Evolutionary conservation across 2,329 filamentous ascomycete genomes (phyloP).

Genomic region (Coniochaeta pulveracea): DNA sequence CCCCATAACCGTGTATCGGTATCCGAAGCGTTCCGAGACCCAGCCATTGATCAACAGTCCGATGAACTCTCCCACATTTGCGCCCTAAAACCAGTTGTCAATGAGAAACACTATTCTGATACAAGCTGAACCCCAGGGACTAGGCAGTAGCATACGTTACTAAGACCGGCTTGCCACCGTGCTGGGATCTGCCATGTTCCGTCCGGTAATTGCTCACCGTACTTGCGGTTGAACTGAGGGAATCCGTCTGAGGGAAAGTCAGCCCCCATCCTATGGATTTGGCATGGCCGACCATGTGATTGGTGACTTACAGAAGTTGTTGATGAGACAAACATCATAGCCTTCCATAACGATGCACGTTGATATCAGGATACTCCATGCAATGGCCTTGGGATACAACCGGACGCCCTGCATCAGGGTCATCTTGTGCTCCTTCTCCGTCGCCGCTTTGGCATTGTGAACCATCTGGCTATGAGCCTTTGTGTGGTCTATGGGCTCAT

Average conservation of each 20-base stretch:
- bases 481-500: constrained; percentile 8
- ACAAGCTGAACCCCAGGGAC: not conserved
- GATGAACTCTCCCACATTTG: constrained; percentile 51
- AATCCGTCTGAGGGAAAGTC: constrained; percentile 15
- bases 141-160: constrained; percentile 6
- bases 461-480: constrained; percentile 24
- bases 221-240: constrained; percentile 11
- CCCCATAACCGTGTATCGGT: constrained; percentile 50
- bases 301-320: constrained; percentile 58
- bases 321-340: constrained; percentile 71
- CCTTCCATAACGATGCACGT: constrained; percentile 89
- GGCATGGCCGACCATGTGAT: too few species aligned
- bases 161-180: constrained; percentile 24
- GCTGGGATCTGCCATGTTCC: constrained; percentile 19
- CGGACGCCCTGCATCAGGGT: constrained; percentile 64
- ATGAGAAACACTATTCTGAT: constrained; percentile 9
- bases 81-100: constrained; percentile 22
- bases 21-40: constrained; percentile 56
- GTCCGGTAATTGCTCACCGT: constrained; percentile 13
- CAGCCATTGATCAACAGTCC: constrained; percentile 56
- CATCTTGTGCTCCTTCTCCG: constrained; percentile 57
- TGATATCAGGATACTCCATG: constrained; percentile 77
- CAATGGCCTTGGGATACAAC: constrained; percentile 78
- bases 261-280: too few species aligned
- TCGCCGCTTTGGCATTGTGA: constrained; percentile 35